Evolutionary conservation across 257 asterid genomes (phyloP).

Genomic region (Lycium barbarum): DNA sequence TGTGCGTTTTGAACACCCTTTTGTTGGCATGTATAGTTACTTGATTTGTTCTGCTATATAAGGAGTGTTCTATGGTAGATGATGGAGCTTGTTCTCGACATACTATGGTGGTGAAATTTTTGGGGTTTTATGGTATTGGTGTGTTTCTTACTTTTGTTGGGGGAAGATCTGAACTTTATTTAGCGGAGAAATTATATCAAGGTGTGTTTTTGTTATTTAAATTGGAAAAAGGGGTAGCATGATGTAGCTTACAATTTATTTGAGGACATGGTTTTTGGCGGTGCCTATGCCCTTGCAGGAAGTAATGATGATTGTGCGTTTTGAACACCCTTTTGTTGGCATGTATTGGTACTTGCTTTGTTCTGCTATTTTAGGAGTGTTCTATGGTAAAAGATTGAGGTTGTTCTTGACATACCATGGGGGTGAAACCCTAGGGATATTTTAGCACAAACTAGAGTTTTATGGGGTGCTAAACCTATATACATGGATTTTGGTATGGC

Average conservation of each 20-base stretch:
- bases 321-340: background rate
- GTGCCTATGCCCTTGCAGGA: background rate
- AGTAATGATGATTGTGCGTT: background rate
- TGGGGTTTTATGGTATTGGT: too few relatives aligned
- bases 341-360: background rate
- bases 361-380: background rate
- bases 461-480: background rate
- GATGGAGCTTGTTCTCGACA: background rate
- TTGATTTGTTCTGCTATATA: background rate
- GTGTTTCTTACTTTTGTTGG: too few relatives aligned
- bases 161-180: too few relatives aligned
- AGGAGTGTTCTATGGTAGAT: background rate
- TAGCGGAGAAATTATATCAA: too few relatives aligned
- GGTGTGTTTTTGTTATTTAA: too few relatives aligned
- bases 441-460: background rate
- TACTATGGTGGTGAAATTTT: background rate
- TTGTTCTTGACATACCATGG: constrained; percentile 10
- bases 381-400: background rate
- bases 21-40: background rate
- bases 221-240: background rate
- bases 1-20: background rate
- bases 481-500: background rate
- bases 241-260: background rate
- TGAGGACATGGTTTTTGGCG: background rate
- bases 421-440: background rate